These are phyloP conservation scores for Aspergillus cejpii DNA, from an alignment of 2,329 filamentous ascomycete genomes.

Conservation along the genomic window DNA sequence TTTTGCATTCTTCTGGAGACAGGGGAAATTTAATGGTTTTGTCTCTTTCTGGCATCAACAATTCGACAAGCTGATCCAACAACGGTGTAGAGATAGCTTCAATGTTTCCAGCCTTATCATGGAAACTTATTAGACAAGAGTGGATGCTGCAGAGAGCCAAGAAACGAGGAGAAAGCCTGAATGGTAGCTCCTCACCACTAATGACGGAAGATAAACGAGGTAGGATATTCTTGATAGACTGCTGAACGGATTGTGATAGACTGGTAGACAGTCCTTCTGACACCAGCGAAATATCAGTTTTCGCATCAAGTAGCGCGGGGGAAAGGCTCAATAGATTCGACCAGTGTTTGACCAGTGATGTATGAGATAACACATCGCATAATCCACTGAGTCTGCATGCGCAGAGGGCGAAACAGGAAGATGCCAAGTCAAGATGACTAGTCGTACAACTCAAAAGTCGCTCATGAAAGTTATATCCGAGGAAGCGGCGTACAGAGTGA, in stretches of 20 bases:
- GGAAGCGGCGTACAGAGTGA: constrained; percentile 49
- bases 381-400: constrained; percentile 28
- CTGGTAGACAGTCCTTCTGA: constrained; percentile 17
- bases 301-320: constrained; percentile 21
- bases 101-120: constrained; percentile 26
- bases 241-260: constrained; percentile 29
- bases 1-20: constrained; percentile 16
- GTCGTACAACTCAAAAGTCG: constrained; percentile 59
- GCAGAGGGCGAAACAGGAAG: constrained; percentile 27
- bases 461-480: constrained; percentile 65
- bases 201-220: constrained; percentile 22
- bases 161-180: constrained; percentile 27
- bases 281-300: constrained; percentile 26
- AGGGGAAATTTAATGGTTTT: constrained; percentile 1
- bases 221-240: constrained; percentile 23
- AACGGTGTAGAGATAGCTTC: constrained; percentile 23
- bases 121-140: constrained; percentile 27
- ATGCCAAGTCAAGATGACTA: constrained; percentile 50
- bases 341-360: constrained; percentile 27
- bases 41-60: constrained; percentile 20
- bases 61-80: constrained; percentile 25
- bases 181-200: constrained; percentile 15
- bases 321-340: constrained; percentile 27
- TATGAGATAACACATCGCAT: constrained; percentile 24
- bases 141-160: constrained; percentile 32